Evolutionary conservation across 208 protist genomes (phyloP), one percentile per base, ranked within the genome.

Genomic region (Acanthamoeba royreba): DNA sequence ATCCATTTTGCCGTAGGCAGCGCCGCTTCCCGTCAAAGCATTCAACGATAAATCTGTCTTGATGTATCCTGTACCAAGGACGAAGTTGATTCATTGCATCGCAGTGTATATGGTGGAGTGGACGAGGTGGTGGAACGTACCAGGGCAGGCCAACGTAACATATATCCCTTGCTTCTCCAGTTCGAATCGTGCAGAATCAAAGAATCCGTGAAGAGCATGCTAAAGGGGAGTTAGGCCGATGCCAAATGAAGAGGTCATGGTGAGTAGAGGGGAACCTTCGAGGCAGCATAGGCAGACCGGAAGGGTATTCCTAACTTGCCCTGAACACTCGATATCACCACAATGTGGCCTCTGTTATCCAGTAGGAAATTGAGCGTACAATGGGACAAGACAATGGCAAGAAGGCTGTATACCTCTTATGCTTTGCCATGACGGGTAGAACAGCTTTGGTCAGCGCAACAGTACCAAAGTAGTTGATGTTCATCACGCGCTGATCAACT

Each of bases 171-270:
- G 25, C 5, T 49, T 53, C 52, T 52, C 35, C 19, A 95, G 46
- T 92, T 95, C 94, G 35, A 74, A 49, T 4, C 94, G 88, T 13
- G 94, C 31, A 25, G 69, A 94, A 15, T 69, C 92, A 83, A 95
- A 95, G 74, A 90, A 95, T 5, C 94, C 94, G 74, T 95, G 94
- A 4, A 95, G 53, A 0, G 94, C 94, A 61, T 93, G 88, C 94
- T 94, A 61, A 61, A 61, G 53, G 53, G n/a, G 53, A 61, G 53
- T 28, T 61, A 61, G 53, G 19, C 19, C 19, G n/a, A n/a, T 61
- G 19, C 22, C 53, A 61, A n/a, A n/a, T n/a, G n/a, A n/a, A n/a
- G n/a, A n/a, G n/a, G n/a, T n/a, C n/a, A n/a, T n/a, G n/a, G 19
- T 61, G 19, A 61, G n/a, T n/a, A 61, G n/a, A 61, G 53, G 53